A percentile compares a stretch with the other conserved stretches of the same genome.
Evolutionary conservation across 352 stramenopile genomes (phyloP).

Genomic region (Paralagenidium karlingii): DNA sequence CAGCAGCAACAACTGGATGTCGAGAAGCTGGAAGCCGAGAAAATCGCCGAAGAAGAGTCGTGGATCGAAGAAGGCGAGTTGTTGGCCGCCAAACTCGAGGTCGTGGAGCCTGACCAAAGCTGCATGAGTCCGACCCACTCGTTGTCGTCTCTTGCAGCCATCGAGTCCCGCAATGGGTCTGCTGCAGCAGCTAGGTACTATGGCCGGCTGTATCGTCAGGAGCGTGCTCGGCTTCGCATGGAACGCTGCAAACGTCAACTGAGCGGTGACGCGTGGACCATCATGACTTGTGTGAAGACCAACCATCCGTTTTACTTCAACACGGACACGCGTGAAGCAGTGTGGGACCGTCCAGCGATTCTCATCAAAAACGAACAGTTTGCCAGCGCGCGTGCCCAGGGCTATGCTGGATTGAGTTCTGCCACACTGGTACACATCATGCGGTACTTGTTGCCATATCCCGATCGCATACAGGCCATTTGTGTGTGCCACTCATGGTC

Average conservation of each 20-base stretch:
- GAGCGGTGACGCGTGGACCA: constrained; percentile 39
- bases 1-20: constrained; percentile 29
- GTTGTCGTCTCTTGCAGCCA: background rate
- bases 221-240: constrained; percentile 39
- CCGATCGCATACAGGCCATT: constrained; percentile 27
- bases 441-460: constrained; percentile 62
- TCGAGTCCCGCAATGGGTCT: background rate
- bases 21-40: constrained; percentile 45
- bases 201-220: constrained; percentile 36
- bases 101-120: constrained; percentile 3
- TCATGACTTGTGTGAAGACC: constrained; percentile 49
- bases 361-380: constrained; percentile 83
- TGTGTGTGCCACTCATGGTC: constrained; percentile 43
- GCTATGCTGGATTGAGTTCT: constrained; percentile 70
- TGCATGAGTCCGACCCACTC: background rate
- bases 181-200: no score
- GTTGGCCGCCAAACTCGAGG: constrained; percentile 18
- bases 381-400: constrained; percentile 30
- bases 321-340: constrained; percentile 86
- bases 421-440: constrained; percentile 76
- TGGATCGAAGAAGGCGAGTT: constrained; percentile 62
- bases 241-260: constrained; percentile 37
- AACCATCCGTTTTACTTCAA: constrained; percentile 91
- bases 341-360: constrained; percentile 87
- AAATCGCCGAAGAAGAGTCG: constrained; percentile 37